phyloP scores from a whole-genome alignment of 1,284 basidiomycete species.

The Boletus nobilissimus region DNA sequence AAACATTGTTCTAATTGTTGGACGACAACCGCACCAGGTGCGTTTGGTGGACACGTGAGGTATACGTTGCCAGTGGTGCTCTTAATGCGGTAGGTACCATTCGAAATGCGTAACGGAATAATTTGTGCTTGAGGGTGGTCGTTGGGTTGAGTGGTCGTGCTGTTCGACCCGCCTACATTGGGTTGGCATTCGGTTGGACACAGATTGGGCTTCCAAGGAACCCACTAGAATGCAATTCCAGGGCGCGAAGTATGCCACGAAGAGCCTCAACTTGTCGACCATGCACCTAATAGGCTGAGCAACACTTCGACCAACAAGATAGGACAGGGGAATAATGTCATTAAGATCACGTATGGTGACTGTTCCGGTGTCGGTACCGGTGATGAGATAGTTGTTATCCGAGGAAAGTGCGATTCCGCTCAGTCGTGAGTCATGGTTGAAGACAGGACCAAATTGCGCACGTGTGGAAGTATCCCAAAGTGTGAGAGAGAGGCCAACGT shows the following conservation, averaged over 20 bases:
- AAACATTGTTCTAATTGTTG: not conserved
- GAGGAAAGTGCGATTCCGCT: slow-evolving; percentile 7
- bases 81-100: slow-evolving; percentile 11
- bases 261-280: not conserved
- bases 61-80: not conserved
- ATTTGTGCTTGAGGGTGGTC: not conserved
- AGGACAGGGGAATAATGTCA: not conserved
- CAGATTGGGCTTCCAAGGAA: too few species aligned
- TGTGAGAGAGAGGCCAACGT: not conserved
- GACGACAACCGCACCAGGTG: not conserved
- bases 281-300: not conserved
- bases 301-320: not conserved
- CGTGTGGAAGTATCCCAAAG: slow-evolving; percentile 12
- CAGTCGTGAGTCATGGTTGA: not conserved
- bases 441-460: not conserved
- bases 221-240: not conserved
- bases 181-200: not conserved
- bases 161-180: not conserved
- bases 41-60: not conserved
- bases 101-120: not conserved
- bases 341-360: slow-evolving; percentile 2
- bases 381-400: not conserved
- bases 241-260: not conserved
- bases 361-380: not conserved
- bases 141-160: not conserved